Base-by-base conservation (phyloP, 2,329 filamentous ascomycete genomes). In the Ophiognomonia clavigignenti-juglandacearum region DNA sequence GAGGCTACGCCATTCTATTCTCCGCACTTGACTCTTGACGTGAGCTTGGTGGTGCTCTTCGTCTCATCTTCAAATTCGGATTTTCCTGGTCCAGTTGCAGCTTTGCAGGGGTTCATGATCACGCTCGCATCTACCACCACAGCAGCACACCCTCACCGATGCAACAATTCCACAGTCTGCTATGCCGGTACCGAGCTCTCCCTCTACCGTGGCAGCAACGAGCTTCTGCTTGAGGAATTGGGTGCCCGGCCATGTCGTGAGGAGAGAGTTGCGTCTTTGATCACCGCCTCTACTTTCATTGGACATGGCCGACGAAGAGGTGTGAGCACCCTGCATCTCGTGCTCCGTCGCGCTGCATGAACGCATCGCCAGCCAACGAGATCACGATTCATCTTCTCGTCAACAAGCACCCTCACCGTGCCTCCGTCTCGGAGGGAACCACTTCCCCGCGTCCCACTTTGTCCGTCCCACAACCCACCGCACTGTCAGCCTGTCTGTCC, bases 321-420 rank as follows among this genome's bases (percentile, higher is more conserved):
- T 51, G 46, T 39, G 40, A 18, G 23, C 45, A 40, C 45, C 45
- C n/a, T 51, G 49, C 49, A 51, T 48, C 39, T n/a, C 34, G 46
- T 45, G 41, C 49, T 29, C 49, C 49, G 38, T 45, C 34, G 22
- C 23, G 9, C 32, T 51, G 49, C 49, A 51, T 51, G 27, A 34
- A 34, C 29, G 27, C 36, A 51, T 20, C 42, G 42, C 29, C 23
- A 43, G 32, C 41, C 40, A 48, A 11, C 31, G 35, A 37, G 34
- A 42, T 23, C 23, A 45, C 39, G 37, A 13, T 23, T 16, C 43
- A 45, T 11, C 35, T 8, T 9, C 34, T 16, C 27, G 23, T 24
- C 43, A 45, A n/a, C n/a, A n/a, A n/a, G n/a, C n/a, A n/a, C n/a
- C n/a, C n/a, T n/a, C 18, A 16, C 43, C 31, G 19, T 18, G 20